phyloP scores from a whole-genome alignment of 495 filamentous ascomycete species.

The Massariosphaeria phaeospora region DNA sequence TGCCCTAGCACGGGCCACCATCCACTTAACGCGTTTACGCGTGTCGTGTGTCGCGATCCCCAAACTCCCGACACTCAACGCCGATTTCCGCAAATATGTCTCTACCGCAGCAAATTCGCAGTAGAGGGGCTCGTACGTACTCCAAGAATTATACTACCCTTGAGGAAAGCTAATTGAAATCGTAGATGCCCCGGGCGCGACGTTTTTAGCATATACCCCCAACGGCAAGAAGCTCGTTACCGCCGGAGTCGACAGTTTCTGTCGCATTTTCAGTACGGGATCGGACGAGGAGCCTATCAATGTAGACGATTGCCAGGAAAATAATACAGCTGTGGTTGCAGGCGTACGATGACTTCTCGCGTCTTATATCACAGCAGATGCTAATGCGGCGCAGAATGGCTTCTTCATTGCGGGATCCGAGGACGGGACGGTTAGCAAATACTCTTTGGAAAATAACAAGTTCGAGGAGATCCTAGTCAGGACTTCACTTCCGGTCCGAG shows the following conservation, averaged over 20 bases:
- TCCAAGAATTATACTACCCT: not conserved
- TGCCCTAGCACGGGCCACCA: too few relatives aligned
- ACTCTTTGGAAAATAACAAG: constrained; percentile 67
- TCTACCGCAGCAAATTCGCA: constrained; percentile 37
- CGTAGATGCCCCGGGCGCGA: constrained; percentile 63
- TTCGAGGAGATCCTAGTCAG: constrained; percentile 78
- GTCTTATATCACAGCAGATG: not conserved
- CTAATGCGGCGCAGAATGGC: constrained; percentile 52
- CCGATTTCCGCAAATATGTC: constrained; percentile 15
- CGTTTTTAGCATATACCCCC: constrained; percentile 62
- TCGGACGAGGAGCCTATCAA: constrained; percentile 86
- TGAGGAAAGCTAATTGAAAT: not conserved
- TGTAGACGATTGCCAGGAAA: constrained; percentile 80
- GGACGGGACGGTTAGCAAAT: constrained; percentile 88
- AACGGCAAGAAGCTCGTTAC: constrained; percentile 70
- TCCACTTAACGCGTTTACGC: constrained; percentile 23
- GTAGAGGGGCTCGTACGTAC: constrained; percentile 47
- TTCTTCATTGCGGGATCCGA: constrained; percentile 85
- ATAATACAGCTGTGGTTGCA: constrained; percentile 70
- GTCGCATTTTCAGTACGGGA: constrained; percentile 84
- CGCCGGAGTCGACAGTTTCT: constrained; percentile 81
- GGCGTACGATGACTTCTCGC: constrained; percentile 47
- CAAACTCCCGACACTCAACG: constrained; percentile 1
- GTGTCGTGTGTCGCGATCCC: not conserved
- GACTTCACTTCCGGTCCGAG: constrained; percentile 74